Conservation (phyloP, 495 filamentous ascomycete genomes). For the Tuber indicum region DNA sequence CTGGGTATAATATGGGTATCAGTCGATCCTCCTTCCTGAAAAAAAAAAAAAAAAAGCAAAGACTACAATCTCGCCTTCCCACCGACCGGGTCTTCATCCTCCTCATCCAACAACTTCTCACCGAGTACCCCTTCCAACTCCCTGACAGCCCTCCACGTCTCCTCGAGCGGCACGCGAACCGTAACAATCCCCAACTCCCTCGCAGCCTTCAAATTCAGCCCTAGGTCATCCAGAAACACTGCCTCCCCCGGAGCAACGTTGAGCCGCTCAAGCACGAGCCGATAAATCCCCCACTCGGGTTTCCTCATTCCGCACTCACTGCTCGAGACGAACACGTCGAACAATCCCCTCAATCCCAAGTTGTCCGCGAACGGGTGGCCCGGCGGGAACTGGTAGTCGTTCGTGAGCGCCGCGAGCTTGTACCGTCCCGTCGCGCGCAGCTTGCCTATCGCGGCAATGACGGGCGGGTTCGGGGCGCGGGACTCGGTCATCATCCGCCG, state of each 20-base stretch:
- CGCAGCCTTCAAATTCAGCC: conserved; percentile 79
- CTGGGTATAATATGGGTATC: not conserved
- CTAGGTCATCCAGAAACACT: conserved; percentile 93
- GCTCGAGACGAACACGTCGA: conserved; percentile 76
- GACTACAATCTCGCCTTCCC: not conserved
- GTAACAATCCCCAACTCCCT: conserved; percentile 70
- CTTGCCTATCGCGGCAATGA: conserved; percentile 74
- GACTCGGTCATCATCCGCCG: conserved; percentile 83
- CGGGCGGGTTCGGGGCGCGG: conserved; percentile 67
- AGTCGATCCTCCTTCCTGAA: not conserved
- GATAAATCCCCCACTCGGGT: conserved; percentile 75
- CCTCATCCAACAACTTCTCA: conserved; percentile 50
- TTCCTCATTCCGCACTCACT: conserved; percentile 86
- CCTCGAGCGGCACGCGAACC: conserved; percentile 74
- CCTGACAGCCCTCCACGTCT: conserved; percentile 65
- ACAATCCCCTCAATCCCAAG: conserved; percentile 53
- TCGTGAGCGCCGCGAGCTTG: conserved; percentile 75
- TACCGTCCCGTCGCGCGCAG: conserved; percentile 58
- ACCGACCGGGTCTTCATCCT: not conserved
- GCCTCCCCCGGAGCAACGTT: conserved; percentile 59
- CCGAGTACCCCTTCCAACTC: conserved; percentile 60
- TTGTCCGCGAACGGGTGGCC: conserved; percentile 52
- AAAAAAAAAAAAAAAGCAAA: not conserved
- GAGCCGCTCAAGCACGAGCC: conserved; percentile 54
- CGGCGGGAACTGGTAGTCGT: conserved; percentile 75